Base-by-base conservation (phyloP, 164 flowering plant species). In the Brasenia schreberi region DNA sequence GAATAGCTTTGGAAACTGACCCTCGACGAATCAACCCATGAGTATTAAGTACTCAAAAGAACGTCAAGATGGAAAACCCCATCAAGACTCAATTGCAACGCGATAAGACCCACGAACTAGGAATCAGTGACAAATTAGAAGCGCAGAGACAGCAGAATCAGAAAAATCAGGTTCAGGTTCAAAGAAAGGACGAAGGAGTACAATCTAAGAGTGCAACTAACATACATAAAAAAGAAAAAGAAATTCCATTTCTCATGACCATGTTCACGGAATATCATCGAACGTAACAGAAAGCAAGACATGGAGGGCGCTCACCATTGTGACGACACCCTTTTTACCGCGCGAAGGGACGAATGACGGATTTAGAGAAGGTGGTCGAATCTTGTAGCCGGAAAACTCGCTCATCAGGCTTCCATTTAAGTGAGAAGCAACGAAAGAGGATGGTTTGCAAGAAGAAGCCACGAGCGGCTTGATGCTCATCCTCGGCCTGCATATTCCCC, bases 251-350 rank as follows among this genome's bases (percentile, higher is more conserved):
- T 7, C 14, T 56, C 5, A 23, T 56, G 43, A 53, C 14, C 63
- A 66, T 66, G 9, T 43, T 19, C 9, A n/a, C 17, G 11, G 6
- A 14, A 66, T 10, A 43, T 7, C 14, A 52, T 2, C 45, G 16
- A 18, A 53, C 52, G 18, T 52, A 18, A 49, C 5, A 11, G 14
- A 6, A 19, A 49, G 18, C 27, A 33, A 69, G 42, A 64, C 12
- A 0, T 19, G 6, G 12, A 12, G 16, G 12, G 5, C 4, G 11
- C 18, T 3, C 80, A 92, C 96, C 92, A 83, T 87, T n/a, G 98
- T 89, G 64, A 92, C 84, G 65, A 88, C 88, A 68, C 85, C 78
- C 39, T 91, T 75, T 64, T 80, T 89, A 62, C 77, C 77, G 19
- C 75, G 77, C 58, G 86, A 81, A 5, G 75, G 69, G 4, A 84